Evolutionary conservation across 495 filamentous ascomycete species (phyloP).

Genomic region (Daldinia caldariorum): DNA sequence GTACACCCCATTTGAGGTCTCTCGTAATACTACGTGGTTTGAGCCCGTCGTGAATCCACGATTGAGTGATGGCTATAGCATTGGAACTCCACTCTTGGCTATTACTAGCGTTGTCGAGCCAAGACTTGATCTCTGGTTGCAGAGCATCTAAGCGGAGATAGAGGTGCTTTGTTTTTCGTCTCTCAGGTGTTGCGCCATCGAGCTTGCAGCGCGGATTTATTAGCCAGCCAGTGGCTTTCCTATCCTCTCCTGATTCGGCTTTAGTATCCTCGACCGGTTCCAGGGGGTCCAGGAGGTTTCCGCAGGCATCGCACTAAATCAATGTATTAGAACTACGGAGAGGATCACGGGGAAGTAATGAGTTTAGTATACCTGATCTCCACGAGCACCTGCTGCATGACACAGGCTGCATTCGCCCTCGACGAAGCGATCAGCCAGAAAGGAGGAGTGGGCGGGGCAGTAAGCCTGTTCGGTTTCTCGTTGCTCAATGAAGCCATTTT

Average conservation of each 20-base stretch:
- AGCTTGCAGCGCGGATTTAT: constrained; percentile 78
- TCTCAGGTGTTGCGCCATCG: constrained; percentile 79
- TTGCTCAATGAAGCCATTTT: constrained; percentile 85
- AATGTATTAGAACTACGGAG: constrained; percentile 59
- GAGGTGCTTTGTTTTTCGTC: constrained; percentile 69
- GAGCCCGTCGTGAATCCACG: constrained; percentile 84
- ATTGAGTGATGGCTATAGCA: constrained; percentile 72
- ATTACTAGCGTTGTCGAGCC: constrained; percentile 64
- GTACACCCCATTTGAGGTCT: constrained; percentile 89
- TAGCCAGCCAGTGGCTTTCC: constrained; percentile 46
- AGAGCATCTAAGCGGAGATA: constrained; percentile 84
- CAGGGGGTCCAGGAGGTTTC: constrained; percentile 80
- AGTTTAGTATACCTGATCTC: constrained; percentile 52
- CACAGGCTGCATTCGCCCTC: constrained; percentile 88
- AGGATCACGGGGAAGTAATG: constrained; percentile 64
- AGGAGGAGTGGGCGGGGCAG: constrained; percentile 83
- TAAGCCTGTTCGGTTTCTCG: constrained; percentile 80
- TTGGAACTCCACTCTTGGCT: constrained; percentile 78
- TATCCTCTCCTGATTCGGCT: constrained; percentile 36
- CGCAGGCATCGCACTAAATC: constrained; percentile 81
- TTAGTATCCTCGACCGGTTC: constrained; percentile 47
- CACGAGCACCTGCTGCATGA: constrained; percentile 79
- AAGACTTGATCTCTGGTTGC: constrained; percentile 75
- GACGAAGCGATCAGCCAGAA: constrained; percentile 92
- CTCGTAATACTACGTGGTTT: constrained; percentile 89